Evolutionary conservation across 2,329 filamentous ascomycete species (phyloP), one percentile per base, ranked within the genome.

Genomic region (Claviceps sp.): DNA sequence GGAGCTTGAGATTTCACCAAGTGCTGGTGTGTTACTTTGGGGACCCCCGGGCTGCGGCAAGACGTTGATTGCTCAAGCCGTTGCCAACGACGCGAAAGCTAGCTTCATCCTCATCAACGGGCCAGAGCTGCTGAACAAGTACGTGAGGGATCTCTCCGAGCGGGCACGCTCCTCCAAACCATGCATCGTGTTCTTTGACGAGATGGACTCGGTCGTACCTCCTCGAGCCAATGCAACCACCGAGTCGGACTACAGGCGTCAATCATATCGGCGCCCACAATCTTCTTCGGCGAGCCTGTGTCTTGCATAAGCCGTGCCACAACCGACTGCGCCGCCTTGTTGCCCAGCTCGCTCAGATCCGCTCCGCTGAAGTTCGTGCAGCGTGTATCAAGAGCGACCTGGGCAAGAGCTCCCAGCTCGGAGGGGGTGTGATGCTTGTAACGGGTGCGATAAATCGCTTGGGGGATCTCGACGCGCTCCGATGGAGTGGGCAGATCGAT

Each of bases 91-190:
- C 65, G 90, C 87, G 7, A 89, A 91, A 65, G 93, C 93, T 47
- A 97, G 95, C 68, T 98, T 98, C 73, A 98, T 98, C 68, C 89
- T 89, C 50, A 89, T 98, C 69, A 96, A 96, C 68, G 93, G 93
- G 0, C 93, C 93, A 0, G 93, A 98, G 65, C 75, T 98, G 10
- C 78, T 98, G 47, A 97, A 97, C 74, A 98, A 97, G 69, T 98
- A 91, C 65, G 86, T 98, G 1, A 83, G 93, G 24, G 89, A 95
- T 65, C 85, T 97, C 0, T 98, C 98, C 68, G 81, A 84, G 57
- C 84, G 91, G 16, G 93, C 93, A 0, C 81, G 90, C 50, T 86
- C 86, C 1, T 91, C 86, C 7, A 79, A 89, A 0, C 93, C 93
- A 1, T 97, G 91, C 64, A 89, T 98, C 52, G 84, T 98, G 54